phyloP scores from a whole-genome alignment of 2,329 filamentous ascomycete genomes.

The Trichothecium sympodiale region DNA sequence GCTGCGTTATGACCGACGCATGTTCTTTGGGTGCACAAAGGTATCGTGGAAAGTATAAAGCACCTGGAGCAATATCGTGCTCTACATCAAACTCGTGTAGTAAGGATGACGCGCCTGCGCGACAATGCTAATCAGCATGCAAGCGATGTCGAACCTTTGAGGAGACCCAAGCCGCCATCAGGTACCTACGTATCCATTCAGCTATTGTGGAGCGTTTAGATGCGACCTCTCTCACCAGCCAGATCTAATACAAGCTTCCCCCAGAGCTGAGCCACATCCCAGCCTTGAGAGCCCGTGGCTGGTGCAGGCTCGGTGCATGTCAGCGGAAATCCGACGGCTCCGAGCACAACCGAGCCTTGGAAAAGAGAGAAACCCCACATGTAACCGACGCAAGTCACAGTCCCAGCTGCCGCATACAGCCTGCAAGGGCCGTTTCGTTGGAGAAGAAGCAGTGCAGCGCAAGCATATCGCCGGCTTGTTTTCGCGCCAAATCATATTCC shows the following conservation, averaged over 20 bases:
- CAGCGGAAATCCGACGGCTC: slow-evolving; percentile 16
- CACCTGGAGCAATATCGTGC: not conserved
- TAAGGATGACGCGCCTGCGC: no score
- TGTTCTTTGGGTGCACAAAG: no score
- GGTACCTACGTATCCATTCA: no score
- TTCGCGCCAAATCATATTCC: not conserved
- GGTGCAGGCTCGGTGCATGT: not conserved
- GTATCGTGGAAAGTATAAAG: not conserved
- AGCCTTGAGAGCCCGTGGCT: not conserved
- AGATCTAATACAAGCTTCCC: not conserved
- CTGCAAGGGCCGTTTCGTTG: not conserved
- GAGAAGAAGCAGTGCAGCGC: not conserved
- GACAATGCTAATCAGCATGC: no score
- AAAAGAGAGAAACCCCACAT: slow-evolving; percentile 5
- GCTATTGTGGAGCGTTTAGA: no score
- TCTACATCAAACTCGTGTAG: no score
- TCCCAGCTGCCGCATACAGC: not conserved
- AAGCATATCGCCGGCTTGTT: slow-evolving; percentile 3
- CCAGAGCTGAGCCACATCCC: not conserved
- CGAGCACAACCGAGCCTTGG: slow-evolving; percentile 13
- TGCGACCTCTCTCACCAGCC: no score
- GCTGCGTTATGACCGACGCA: slow-evolving; percentile 4
- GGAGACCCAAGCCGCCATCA: no score
- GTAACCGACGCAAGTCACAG: no score
- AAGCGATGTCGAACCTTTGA: no score